phyloP scores from a whole-genome alignment of 768 basidiomycete genomes.

The Boletus tylopilopsis region DNA sequence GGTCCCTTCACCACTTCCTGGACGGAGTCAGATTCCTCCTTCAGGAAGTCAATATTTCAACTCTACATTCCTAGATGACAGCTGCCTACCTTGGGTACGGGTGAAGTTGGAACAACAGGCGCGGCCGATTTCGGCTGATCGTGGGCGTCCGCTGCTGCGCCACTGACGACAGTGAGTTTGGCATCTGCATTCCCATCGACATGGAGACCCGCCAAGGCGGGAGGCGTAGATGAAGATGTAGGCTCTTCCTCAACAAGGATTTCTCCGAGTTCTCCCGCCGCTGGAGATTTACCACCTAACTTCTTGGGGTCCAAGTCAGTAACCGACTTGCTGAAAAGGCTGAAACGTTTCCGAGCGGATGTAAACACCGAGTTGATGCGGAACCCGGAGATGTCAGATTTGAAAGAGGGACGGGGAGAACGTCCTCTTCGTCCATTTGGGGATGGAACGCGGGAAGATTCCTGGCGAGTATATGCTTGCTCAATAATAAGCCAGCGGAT shows the following conservation, averaged over 20 bases:
- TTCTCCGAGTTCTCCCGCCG: conserved; percentile 71
- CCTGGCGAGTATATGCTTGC: conserved; percentile 46
- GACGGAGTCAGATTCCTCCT: conserved; percentile 3
- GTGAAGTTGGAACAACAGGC: not conserved
- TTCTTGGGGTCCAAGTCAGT: conserved; percentile 22
- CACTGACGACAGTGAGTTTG: conserved; percentile 21
- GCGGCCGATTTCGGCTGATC: conserved; percentile 4
- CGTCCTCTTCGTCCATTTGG: conserved; percentile 29
- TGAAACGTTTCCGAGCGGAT: conserved; percentile 59
- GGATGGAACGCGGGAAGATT: conserved; percentile 24
- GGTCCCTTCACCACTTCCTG: conserved; percentile 2
- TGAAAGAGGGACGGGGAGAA: conserved; percentile 43
- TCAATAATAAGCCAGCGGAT: conserved; percentile 70
- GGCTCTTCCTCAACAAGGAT: conserved; percentile 53
- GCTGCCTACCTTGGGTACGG: conserved; percentile 12
- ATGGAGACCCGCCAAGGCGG: conserved; percentile 30
- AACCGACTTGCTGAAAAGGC: conserved; percentile 44
- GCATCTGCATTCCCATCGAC: conserved; percentile 19
- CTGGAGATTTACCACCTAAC: conserved; percentile 34
- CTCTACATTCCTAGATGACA: not conserved
- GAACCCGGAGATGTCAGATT: conserved; percentile 40
- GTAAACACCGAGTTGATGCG: conserved; percentile 40
- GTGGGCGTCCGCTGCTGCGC: conserved; percentile 17
- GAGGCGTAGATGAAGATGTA: conserved; percentile 10
- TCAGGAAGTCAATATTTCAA: conserved; percentile 3